Percentiles rank a stretch among this genome's conserved stretches.
These are phyloP conservation scores for Beauveria sp. DNA, from an alignment of 2,329 filamentous ascomycete genomes.

Conservation along the genomic window DNA sequence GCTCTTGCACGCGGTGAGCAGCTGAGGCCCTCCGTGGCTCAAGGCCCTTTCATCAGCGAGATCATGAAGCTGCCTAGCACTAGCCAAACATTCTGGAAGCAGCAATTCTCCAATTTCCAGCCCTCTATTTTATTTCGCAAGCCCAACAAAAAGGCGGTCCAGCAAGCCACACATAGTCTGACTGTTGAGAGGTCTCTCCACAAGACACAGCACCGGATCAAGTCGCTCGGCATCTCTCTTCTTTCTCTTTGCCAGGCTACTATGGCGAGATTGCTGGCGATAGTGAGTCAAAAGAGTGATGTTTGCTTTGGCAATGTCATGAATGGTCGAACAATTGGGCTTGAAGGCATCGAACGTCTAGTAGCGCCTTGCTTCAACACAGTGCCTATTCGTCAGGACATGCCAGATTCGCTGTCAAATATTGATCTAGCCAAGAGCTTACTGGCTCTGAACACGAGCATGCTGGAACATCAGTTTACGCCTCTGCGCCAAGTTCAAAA, in stretches of 20 bases:
- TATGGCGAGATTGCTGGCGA: constrained; percentile 60
- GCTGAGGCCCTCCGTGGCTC: constrained; percentile 45
- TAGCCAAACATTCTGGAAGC: constrained; percentile 59
- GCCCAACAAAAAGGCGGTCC: constrained; percentile 15
- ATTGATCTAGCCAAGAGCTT: constrained; percentile 51
- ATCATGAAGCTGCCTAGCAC: constrained; percentile 41
- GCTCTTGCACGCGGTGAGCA: constrained; percentile 37
- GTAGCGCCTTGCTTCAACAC: constrained; percentile 94
- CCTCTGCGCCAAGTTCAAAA: constrained; percentile 65
- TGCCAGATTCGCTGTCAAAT: constrained; percentile 42
- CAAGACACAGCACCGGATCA: constrained; percentile 40
- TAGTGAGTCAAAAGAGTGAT: constrained; percentile 50
- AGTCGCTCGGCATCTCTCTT: constrained; percentile 50
- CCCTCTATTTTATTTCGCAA: constrained; percentile 22
- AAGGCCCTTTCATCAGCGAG: constrained; percentile 55
- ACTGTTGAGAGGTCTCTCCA: constrained; percentile 31
- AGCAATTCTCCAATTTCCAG: constrained; percentile 44
- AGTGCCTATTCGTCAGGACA: constrained; percentile 58
- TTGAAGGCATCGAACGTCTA: constrained; percentile 61
- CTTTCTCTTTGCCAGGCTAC: constrained; percentile 63
- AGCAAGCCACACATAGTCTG: constrained; percentile 22
- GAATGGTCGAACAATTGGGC: constrained; percentile 61
- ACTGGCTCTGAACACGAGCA: constrained; percentile 53
- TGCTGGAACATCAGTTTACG: constrained; percentile 65
- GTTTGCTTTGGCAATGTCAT: constrained; percentile 84